phyloP scores from a whole-genome alignment of 495 filamentous ascomycete species.

The Penicillium riverlandense region DNA sequence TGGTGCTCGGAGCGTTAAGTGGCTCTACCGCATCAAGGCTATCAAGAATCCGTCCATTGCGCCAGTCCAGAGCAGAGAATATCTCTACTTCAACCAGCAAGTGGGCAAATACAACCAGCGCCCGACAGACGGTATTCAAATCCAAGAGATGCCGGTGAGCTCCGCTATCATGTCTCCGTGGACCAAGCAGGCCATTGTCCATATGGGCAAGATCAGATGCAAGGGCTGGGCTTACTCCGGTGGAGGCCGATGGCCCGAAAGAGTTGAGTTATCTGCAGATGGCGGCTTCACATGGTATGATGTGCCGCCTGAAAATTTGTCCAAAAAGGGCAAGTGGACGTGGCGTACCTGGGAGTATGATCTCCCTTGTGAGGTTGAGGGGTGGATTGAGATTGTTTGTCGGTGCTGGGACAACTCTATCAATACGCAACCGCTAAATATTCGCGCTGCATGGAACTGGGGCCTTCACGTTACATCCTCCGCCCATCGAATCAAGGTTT shows the following conservation, averaged over 20 bases:
- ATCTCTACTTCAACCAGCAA: constrained; percentile 40
- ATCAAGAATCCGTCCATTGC: constrained; percentile 31
- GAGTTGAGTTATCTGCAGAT: constrained; percentile 38
- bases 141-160: constrained; percentile 46
- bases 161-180: constrained; percentile 36
- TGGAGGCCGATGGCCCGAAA: constrained; percentile 36
- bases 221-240: constrained; percentile 42
- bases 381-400: constrained; percentile 37
- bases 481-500: constrained; percentile 55
- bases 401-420: constrained; percentile 36
- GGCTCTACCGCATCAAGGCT: constrained; percentile 34
- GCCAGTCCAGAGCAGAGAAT: constrained; percentile 38
- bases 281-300: constrained; percentile 34
- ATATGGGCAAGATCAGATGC: constrained; percentile 26
- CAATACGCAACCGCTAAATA: constrained; percentile 34
- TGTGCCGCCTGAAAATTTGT: constrained; percentile 23
- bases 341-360: constrained; percentile 36
- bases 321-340: constrained; percentile 27
- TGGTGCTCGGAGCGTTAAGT: constrained; percentile 34
- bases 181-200: constrained; percentile 23
- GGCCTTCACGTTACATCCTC: constrained; percentile 61
- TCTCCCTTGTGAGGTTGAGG: constrained; percentile 33
- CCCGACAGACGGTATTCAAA: constrained; percentile 29
- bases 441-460: constrained; percentile 46
- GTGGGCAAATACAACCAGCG: constrained; percentile 25